Base-by-base conservation (phyloP, 2,329 filamentous ascomycete genomes). In the Rhynchosporium agropyri region DNA sequence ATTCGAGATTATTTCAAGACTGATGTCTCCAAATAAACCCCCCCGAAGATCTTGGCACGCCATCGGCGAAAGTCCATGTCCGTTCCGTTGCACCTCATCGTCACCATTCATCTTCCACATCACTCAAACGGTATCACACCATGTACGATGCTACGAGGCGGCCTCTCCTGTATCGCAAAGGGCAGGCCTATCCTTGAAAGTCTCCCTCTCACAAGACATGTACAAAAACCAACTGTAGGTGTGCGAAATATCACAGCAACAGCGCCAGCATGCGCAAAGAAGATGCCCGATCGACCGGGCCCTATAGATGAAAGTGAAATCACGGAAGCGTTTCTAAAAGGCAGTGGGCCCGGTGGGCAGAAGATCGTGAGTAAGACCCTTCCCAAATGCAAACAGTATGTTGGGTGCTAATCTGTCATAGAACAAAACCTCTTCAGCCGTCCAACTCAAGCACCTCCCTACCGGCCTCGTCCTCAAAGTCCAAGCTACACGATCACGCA, bases 361-460 rank as follows among this genome's bases (percentile, higher is more conserved):
- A 97, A 97, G 76, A 98, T 98, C 79, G 89, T 92, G 77, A 60
- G 79, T 75, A 6, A 45, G 7, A 45, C 13, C 43, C n/a, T 7
- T 9, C 8, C 15, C 43, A 1, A 26, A 8, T 26, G 3, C 15
- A 8, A 45, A 45, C 28, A 57, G 15, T 36, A 36, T 36, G 33
- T 36, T 36, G 33, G 33, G 9, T 36, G 20, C 33, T 36, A 36
- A 36, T 20, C 20, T 20, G 26, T 20, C 33, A 48, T 65, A 88
- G 89, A 99, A 99, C 79, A 99, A 99, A 85, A 99, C 95, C 31
- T 92, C 88, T 68, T 97, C 91, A 0, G 94, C 94, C 43, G 94
- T 97, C 2, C 95, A 99, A 75, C 82, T 99, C 42, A 95, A 89
- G 69, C 95, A 99, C 76, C 79, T 90, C 15, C 92, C 94, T 5